These are phyloP conservation scores for Mimosa pudica DNA, from an alignment of 306 rosid genomes.

Conservation along the genomic window DNA sequence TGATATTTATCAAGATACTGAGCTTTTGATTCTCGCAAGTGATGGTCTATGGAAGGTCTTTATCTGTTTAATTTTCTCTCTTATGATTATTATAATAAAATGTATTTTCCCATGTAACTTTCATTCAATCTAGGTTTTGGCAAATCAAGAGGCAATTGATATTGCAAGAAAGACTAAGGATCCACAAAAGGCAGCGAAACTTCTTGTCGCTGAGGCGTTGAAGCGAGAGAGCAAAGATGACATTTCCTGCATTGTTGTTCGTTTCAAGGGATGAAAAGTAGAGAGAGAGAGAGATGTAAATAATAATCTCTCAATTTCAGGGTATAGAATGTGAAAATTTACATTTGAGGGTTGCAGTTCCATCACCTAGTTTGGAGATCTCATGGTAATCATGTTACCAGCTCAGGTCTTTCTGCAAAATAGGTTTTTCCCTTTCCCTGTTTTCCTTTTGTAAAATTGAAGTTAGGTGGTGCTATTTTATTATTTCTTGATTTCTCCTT, in stretches of 20 bases:
- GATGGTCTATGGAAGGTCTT: slow-evolving; percentile 91
- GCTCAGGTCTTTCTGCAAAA: slow-evolving; percentile 42
- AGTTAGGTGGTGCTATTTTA: slow-evolving; percentile 51
- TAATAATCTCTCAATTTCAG: slow-evolving; percentile 17
- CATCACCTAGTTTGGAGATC: slow-evolving; percentile 27
- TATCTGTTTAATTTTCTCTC: slow-evolving; percentile 20
- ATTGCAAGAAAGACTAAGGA: slow-evolving; percentile 66
- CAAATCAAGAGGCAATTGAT: slow-evolving; percentile 88
- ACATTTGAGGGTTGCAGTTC: background rate
- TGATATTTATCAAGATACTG: slow-evolving; percentile 49
- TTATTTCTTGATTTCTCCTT: slow-evolving; percentile 52
- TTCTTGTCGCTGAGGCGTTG: slow-evolving; percentile 67
- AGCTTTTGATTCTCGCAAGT: slow-evolving; percentile 75
- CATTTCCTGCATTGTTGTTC: slow-evolving; percentile 83
- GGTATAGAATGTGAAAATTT: background rate
- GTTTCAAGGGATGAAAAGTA: slow-evolving; percentile 63
- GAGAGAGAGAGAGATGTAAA: background rate
- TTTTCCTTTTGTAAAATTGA: slow-evolving; percentile 45
- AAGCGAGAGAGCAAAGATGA: slow-evolving; percentile 83
- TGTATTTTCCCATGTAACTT: background rate
- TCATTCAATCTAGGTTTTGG: slow-evolving; percentile 61
- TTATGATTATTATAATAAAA: background rate
- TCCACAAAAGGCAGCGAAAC: slow-evolving; percentile 77
- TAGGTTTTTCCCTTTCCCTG: slow-evolving; percentile 28
- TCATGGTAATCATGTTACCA: slow-evolving; percentile 27